These are phyloP conservation scores for Fraxinus platypoda DNA, from an alignment of 305 asterid species.

Conservation along the genomic window DNA sequence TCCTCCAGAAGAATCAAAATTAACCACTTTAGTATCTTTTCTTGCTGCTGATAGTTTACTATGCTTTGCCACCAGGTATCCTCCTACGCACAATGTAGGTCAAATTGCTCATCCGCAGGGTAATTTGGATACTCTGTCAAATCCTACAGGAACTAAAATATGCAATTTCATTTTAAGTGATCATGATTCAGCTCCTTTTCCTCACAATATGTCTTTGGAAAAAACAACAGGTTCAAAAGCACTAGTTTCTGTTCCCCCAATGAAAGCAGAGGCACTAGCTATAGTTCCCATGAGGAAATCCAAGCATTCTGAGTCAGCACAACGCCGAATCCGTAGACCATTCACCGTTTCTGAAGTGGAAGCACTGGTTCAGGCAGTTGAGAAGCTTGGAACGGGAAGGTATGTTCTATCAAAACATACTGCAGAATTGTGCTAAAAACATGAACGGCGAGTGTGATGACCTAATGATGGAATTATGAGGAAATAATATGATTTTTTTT, in stretches of 20 bases:
- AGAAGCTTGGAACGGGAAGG: slow-evolving; percentile 99
- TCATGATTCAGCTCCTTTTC: slow-evolving; percentile 69
- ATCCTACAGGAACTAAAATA: slow-evolving; percentile 33
- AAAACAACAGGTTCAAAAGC: slow-evolving; percentile 65
- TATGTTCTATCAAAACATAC: slow-evolving; percentile 24
- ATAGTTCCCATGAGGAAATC: slow-evolving; percentile 59
- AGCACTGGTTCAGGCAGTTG: slow-evolving; percentile 97
- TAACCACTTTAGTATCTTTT: neutral
- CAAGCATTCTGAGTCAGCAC: slow-evolving; percentile 78
- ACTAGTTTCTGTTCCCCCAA: slow-evolving; percentile 49
- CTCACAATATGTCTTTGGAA: slow-evolving; percentile 51
- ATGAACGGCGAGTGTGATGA: neutral
- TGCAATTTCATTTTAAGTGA: slow-evolving; percentile 65
- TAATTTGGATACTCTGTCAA: slow-evolving; percentile 26
- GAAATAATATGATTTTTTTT: neutral
- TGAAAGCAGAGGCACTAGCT: slow-evolving; percentile 47
- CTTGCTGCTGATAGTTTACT: slow-evolving; percentile 7
- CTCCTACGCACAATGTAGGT: slow-evolving; percentile 28
- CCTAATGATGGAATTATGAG: neutral
- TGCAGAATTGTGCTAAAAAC: neutral
- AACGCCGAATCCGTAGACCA: slow-evolving; percentile 89
- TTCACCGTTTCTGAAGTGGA: slow-evolving; percentile 96
- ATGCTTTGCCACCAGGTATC: slow-evolving; percentile 32
- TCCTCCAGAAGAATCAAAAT: neutral
- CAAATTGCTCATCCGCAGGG: slow-evolving; percentile 30